Base-by-base conservation (phyloP, 257 asterid genomes). In the Buddleja alternifolia region DNA sequence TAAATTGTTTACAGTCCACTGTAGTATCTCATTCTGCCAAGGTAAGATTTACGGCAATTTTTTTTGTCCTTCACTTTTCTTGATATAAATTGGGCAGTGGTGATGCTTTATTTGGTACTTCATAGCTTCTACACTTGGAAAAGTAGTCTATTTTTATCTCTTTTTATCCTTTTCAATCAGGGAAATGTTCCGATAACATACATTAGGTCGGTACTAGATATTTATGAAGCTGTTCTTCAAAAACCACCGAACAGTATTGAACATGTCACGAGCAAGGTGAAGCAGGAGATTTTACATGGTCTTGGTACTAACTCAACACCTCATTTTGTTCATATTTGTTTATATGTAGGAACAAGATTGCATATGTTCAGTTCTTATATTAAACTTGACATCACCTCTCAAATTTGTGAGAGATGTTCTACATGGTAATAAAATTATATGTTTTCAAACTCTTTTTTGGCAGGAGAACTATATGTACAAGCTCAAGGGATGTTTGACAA, bases 251-350 rank as follows among this genome's bases (percentile, higher is more conserved):
- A 71, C 78, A 79, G 75, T 77, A 77, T 73, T 52, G 90, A 81
- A 65, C 84, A 80, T 58, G 75, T 80, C 66, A 64, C 84, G 48
- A 84, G 83, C 84, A 93, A 89, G 85, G 94, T 90, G 95, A 90
- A 88, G 88, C 99, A 93, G 84, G 99, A 93, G 84, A 93, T 93
- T 56, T 77, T 93, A 73, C 95, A 78, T 61, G 85, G 96, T 72
- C 97, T 93, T 75, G 99, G 99, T 93, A 93, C 75, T 74, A 57
- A 55, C 55, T 63, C 78, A n/a, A 48, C 66, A 14, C 66, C 51
- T 63, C 57, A 15, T 63, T 53, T 66, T 55, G 25, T 61, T 63
- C 21, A 16, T 61, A 21, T 53, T 51, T 23, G 54, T 46, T 48
- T 37, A 44, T 20, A 45, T 62, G 39, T 39, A 39, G 20, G 32